phyloP scores from a whole-genome alignment of 2,329 filamentous ascomycete species.

The Helminthosporium solani region DNA sequence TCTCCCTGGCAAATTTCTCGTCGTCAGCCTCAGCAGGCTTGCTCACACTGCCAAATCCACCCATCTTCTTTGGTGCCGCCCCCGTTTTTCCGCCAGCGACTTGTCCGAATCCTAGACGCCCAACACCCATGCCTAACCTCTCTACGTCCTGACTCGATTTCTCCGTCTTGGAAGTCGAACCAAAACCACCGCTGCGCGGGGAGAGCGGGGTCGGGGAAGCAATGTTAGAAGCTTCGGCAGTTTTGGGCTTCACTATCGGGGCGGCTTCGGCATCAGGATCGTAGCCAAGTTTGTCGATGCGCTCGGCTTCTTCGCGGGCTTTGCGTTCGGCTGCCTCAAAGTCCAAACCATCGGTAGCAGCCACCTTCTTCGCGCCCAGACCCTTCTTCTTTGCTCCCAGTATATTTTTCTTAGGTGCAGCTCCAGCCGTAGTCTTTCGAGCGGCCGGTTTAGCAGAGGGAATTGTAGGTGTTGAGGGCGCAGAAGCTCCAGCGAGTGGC shows the following conservation, averaged over 20 bases:
- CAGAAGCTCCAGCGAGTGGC: conserved; percentile 59
- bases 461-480: conserved; percentile 56
- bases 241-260: conserved; percentile 42
- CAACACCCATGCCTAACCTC: conserved; percentile 84
- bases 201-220: conserved; percentile 75
- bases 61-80: conserved; percentile 70
- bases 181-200: conserved; percentile 63
- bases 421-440: conserved; percentile 66
- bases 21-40: conserved; percentile 66
- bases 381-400: conserved; percentile 72
- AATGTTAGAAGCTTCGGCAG: conserved; percentile 58
- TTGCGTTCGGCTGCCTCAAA: conserved; percentile 98
- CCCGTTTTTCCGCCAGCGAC: conserved; percentile 62
- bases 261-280: conserved; percentile 78
- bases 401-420: conserved; percentile 78
- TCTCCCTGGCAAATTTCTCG: conserved; percentile 78
- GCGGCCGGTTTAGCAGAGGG: conserved; percentile 75
- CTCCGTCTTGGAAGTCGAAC: conserved; percentile 56
- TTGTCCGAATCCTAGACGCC: conserved; percentile 84
- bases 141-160: conserved; percentile 75
- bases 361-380: conserved; percentile 70
- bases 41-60: conserved; percentile 85
- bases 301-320: conserved; percentile 94
- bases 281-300: conserved; percentile 92
- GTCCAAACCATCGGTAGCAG: conserved; percentile 71